Evolutionary conservation across 2,329 filamentous ascomycete genomes (phyloP), one percentile per base, ranked within the genome.

Genomic region (Sporothrix protearum): DNA sequence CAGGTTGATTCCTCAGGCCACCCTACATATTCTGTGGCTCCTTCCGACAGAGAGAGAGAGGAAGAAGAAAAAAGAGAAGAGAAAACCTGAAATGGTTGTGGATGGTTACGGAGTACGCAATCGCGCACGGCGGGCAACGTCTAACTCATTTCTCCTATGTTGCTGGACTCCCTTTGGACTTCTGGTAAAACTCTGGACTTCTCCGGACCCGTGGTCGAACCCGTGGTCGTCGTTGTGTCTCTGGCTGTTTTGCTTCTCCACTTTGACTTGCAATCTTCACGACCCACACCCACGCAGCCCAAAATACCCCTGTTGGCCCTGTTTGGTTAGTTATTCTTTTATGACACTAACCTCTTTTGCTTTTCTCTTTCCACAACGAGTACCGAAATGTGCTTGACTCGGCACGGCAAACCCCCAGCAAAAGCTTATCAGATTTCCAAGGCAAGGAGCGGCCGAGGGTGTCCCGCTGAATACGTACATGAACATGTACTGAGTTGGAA

Each of bases 351-450:
- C 64, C 64, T 51, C 19, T 39, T 67, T 67, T 47, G 39, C 22
- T 64, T 45, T 49, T 66, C 61, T 63, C 10, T 33, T 66, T n/a
- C 9, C n/a, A 25, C 33, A 6, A 25, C n/a, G 12, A 9, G 6
- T 30, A 8, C 14, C 5, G 25, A 19, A 28, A 30, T n/a, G 14
- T 4, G n/a, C n/a, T 49, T 30, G 36, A n/a, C 22, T 33, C 25
- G 25, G 19, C 42, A 30, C 22, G n/a, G n/a, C 14, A 66, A 33
- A 66, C 9, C 10, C 6, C 28, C 5, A 22, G 6, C 10, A 9
- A 8, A n/a, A 63, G 3, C 22, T 30, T 59, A 57, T 69, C 67
- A 69, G 67, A 69, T 59, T 59, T 69, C 36, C 53, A 22, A 47
- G 36, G 36, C 36, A 45, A 47, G 67, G 8, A 22, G 16, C 14